Evolutionary conservation across 2,329 filamentous ascomycete genomes (phyloP).

Genomic region (Xylogone sp.): DNA sequence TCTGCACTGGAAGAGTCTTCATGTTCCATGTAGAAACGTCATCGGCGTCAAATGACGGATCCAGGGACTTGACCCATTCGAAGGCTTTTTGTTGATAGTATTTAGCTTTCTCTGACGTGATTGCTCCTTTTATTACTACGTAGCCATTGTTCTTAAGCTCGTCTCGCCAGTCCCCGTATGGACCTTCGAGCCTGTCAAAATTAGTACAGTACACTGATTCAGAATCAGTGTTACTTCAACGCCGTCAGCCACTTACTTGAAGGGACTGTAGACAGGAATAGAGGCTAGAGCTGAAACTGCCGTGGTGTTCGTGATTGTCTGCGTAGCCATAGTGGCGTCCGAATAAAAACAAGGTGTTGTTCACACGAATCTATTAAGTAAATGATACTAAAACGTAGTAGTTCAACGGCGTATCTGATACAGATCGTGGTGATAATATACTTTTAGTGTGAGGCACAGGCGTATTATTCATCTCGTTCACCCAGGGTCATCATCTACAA

Average conservation of each 20-base stretch:
- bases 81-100: slow-evolving; percentile 18
- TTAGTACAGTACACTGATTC: too few relatives aligned
- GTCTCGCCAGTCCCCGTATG: slow-evolving; percentile 13
- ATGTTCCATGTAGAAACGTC: slow-evolving; percentile 31
- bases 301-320: not conserved
- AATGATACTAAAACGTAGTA: not conserved
- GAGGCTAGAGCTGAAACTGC: not conserved
- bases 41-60: slow-evolving; percentile 31
- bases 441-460: not conserved
- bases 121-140: slow-evolving; percentile 39
- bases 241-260: not conserved
- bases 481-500: too few relatives aligned
- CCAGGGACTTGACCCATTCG: slow-evolving; percentile 20
- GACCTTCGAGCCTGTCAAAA: not conserved
- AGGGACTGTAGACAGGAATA: not conserved
- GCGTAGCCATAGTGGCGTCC: not conserved
- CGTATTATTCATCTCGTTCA: not conserved
- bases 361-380: too few relatives aligned
- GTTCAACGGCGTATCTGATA: not conserved
- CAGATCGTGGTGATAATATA: not conserved
- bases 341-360: not conserved
- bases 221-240: too few relatives aligned
- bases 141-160: slow-evolving; percentile 29
- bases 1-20: slow-evolving; percentile 28
- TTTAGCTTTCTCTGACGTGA: slow-evolving; percentile 33